Percentiles rank a stretch among this genome's conserved stretches.
phyloP scores from a whole-genome alignment of 805 yeast genomes.

The Lachancea mirantina region DNA sequence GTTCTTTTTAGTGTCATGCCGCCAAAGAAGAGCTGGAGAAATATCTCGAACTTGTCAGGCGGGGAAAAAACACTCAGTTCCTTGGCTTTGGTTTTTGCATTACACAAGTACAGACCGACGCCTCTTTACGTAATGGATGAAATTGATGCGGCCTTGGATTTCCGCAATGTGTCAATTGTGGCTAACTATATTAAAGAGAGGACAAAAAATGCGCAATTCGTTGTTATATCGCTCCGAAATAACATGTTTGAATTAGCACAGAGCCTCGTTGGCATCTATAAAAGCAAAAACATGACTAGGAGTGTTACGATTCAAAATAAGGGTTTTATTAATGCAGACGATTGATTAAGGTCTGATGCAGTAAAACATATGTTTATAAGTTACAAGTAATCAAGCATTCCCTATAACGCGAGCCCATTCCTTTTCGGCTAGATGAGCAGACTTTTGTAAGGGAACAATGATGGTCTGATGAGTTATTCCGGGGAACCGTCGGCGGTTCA shows the following conservation, averaged over 20 bases:
- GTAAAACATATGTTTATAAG: too few species aligned
- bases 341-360: too few species aligned
- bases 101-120: constrained; percentile 93
- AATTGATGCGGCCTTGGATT: constrained; percentile 97
- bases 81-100: constrained; percentile 89
- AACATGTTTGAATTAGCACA: constrained; percentile 97
- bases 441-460: constrained; percentile 63
- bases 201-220: constrained; percentile 92
- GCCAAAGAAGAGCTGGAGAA: constrained; percentile 96
- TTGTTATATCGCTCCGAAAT: constrained; percentile 90
- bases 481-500: constrained; percentile 81
- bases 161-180: constrained; percentile 92
- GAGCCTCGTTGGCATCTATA: constrained; percentile 91
- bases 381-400: constrained; percentile 26
- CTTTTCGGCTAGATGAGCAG: constrained; percentile 58
- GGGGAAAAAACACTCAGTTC: constrained; percentile 97
- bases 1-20: constrained; percentile 97
- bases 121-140: constrained; percentile 98
- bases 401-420: constrained; percentile 40
- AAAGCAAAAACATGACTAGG: constrained; percentile 82
- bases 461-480: constrained; percentile 76
- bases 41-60: constrained; percentile 89
- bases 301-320: constrained; percentile 72
- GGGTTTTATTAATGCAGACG: constrained; percentile 38
- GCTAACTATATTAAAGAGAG: constrained; percentile 95